Base-by-base conservation (phyloP, 257 asterid species). In the Nicotiana otophora region DNA sequence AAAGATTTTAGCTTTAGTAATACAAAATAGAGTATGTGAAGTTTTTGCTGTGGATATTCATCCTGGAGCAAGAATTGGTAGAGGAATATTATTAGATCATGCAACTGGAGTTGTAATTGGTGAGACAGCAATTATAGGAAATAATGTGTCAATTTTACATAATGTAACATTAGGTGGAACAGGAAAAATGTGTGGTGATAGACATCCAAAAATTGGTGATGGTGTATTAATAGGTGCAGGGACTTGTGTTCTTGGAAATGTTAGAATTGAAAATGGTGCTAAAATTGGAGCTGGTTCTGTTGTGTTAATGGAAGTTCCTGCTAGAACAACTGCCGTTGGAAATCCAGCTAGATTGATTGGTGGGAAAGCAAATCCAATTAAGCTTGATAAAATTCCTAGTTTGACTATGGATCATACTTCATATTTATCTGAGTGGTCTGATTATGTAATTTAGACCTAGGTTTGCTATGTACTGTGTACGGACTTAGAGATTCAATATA, bases 191-290 rank as follows among this genome's bases (percentile, higher is more conserved):
- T 85, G 89, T 6, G 99, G 99, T 2, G 98, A 95, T 17, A 77
- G 99, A 15, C 99, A 95, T 80, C 99, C 98, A 2, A 95, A 95
- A 65, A 90, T 93, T 51, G 97, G 98, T 12, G 89, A 95, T 58
- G 99, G 99, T 30, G 99, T 95, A 5, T 61, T 95, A 87, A 93
- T 95, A 30, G 99, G 99, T 2, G 99, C 98, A 5, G 99, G 97
- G 15, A 93, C 99, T 78, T 93, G 97, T 81, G 97, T 93, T 23
- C 86, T 95, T 85, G 99, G 99, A 33, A 93, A 91, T 87, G 97
- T 95, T 46, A 86, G 86, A 28, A 89, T 95, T 81, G 97, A 81
- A 30, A 97, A 91, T 55, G 98, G 99, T 48, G 98, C 98, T 1
- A 95, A 95, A 88, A 86, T 95, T 84, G 99, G 99, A 8, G 98